Conservation (phyloP, 2,329 filamentous ascomycete genomes). For the Trichophyton verrucosum region DNA sequence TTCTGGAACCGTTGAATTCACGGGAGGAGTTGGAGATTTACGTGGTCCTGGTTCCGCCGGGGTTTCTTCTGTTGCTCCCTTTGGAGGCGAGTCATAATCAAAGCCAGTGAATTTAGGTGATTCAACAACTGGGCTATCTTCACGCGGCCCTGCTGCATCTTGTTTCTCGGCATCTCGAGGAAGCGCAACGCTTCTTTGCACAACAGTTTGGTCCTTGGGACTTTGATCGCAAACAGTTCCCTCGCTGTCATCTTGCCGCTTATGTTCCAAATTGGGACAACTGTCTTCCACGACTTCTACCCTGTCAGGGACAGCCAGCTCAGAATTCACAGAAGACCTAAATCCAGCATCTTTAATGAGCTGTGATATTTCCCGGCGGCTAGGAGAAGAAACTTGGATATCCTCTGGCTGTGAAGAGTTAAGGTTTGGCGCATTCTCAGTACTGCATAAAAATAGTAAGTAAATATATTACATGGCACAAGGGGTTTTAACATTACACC, state of each 20-base stretch:
- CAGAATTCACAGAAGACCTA: constrained; percentile 34
- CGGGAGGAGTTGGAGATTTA: background rate
- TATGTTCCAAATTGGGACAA: background rate
- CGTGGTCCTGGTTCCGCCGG: background rate
- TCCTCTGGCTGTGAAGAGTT: constrained; percentile 8
- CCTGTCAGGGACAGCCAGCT: constrained; percentile 14
- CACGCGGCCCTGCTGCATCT: background rate
- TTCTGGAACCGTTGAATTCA: background rate
- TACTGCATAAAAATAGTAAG: background rate
- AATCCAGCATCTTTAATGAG: constrained; percentile 41
- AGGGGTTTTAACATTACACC: constrained; percentile 18
- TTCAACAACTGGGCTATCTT: background rate
- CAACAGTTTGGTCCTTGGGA: background rate
- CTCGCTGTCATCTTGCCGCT: background rate
- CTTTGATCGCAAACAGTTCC: background rate
- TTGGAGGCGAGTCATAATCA: background rate
- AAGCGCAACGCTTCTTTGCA: background rate
- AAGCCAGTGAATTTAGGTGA: constrained; percentile 2
- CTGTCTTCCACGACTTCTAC: background rate
- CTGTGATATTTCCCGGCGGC: constrained; percentile 31
- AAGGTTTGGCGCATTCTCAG: constrained; percentile 3
- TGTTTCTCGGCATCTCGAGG: background rate
- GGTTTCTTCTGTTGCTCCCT: background rate
- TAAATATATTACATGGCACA: background rate
- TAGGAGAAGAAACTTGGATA: constrained; percentile 22